Conservation (phyloP, 116 monocot genomes). For the Iris pallida region DNA sequence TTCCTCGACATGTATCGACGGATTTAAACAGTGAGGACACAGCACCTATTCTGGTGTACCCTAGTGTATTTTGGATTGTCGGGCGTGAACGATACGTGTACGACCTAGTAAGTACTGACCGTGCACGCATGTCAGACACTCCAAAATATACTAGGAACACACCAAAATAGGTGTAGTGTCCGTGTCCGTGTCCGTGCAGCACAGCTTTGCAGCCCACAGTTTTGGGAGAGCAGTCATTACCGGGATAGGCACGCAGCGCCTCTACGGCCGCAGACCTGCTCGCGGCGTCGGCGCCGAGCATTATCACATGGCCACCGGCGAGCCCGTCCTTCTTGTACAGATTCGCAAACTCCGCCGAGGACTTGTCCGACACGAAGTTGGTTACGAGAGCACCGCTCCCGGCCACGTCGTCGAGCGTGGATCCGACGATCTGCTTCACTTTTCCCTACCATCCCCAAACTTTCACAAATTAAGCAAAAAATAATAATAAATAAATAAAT, state of each 20-base stretch:
- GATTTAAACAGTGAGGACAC: too few species aligned
- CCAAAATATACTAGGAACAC: too few species aligned
- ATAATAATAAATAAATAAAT: neutral
- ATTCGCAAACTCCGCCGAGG: constrained; percentile 56
- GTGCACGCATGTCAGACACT: too few species aligned
- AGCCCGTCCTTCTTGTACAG: constrained; percentile 73
- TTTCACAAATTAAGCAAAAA: neutral
- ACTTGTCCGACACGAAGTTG: constrained; percentile 87
- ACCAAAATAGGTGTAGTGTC: too few species aligned
- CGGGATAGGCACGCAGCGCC: constrained; percentile 72
- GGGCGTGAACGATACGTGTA: too few species aligned
- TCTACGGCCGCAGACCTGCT: constrained; percentile 65
- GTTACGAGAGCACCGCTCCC: constrained; percentile 51
- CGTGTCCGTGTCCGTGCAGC: too few species aligned
- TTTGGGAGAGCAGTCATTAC: constrained; percentile 15
- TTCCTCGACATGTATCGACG: too few species aligned
- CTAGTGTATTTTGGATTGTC: too few species aligned
- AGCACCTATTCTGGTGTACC: too few species aligned
- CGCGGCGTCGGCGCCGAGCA: constrained; percentile 71
- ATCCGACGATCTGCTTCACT: constrained; percentile 96
- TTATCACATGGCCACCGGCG: constrained; percentile 87
- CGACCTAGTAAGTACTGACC: too few species aligned
- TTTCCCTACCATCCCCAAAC: constrained; percentile 52
- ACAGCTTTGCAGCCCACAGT: too few species aligned
- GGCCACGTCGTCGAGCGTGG: constrained; percentile 57